Percentiles rank a stretch among this genome's conserved stretches.
Evolutionary conservation across 2,329 filamentous ascomycete species (phyloP).

Genomic region (Emmonsiellopsis sp.): DNA sequence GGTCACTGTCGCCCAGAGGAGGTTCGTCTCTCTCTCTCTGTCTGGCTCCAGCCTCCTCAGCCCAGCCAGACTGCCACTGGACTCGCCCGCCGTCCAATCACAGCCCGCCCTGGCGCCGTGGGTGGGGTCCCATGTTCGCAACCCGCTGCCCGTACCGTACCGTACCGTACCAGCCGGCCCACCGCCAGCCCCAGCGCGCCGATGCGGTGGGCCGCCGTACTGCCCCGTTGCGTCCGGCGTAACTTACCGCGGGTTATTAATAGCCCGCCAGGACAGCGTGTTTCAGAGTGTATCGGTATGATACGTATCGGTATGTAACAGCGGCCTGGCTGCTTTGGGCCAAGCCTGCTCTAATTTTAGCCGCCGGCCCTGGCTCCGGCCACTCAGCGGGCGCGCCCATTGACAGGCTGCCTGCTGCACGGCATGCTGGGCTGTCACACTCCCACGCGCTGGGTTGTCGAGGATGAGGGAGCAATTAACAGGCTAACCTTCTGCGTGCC

Average conservation of each 20-base stretch:
- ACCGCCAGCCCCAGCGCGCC: not conserved
- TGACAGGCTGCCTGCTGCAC: not conserved
- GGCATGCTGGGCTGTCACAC: too few species aligned
- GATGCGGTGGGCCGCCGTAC: too few species aligned
- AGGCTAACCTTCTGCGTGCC: too few species aligned
- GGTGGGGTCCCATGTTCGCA: slow-evolving; percentile 1
- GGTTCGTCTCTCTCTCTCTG: too few species aligned
- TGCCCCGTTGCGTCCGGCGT: too few species aligned
- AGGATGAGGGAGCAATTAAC: too few species aligned
- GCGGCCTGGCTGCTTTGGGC: not conserved
- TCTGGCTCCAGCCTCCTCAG: too few species aligned
- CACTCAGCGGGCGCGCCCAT: not conserved
- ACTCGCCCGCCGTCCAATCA: slow-evolving; percentile 2
- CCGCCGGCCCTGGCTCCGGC: not conserved
- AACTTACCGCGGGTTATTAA: too few species aligned
- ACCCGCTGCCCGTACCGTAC: not conserved
- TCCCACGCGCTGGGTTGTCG: too few species aligned
- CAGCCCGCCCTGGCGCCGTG: not conserved
- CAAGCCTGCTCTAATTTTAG: not conserved
- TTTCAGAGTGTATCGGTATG: not conserved
- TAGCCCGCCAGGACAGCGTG: too few species aligned
- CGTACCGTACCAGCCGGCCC: not conserved
- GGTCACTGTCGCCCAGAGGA: not conserved
- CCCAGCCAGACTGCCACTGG: not conserved
- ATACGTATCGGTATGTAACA: not conserved